Base-by-base conservation (phyloP, 2,329 filamentous ascomycete genomes). In the Ceratocystiopsis brevicomis region DNA sequence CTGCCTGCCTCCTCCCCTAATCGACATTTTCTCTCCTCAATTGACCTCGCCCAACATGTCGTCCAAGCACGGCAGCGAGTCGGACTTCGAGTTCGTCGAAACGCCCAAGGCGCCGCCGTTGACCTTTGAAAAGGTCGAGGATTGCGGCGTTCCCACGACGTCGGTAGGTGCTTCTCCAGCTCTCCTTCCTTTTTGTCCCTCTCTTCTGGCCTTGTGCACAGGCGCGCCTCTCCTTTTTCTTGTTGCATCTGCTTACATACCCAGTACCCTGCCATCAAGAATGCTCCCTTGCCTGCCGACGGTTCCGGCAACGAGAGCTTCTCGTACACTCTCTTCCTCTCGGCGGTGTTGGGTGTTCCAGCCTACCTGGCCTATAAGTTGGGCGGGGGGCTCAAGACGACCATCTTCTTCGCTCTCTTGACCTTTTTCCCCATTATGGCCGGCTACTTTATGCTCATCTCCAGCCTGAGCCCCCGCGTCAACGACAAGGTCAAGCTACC, bases 271-370 rank as follows among this genome's bases (percentile, higher is more conserved):
- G 66, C 85, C 48, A 96, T 96, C 65, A 83, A 92, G 59, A 96
- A 96, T 75, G 83, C 78, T 40, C 86, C 90, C 51, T 76, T 96
- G 38, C 90, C 90, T 35, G 88, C 87, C 51, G 90, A 98, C 60
- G 83, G 76, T 41, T 67, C 85, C 42, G 82, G 86, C 51, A 77
- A 73, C 61, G 85, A 93, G 53, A 78, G 68, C 62, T 98, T 96
- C 76, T 87, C 80, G 65, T 93, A 90, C 65, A 64, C 69, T 53
- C 63, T 81, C 54, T 77, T 96, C 52, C 68, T 84, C 60, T 69
- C 71, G 52, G 60, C 88, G 49, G 60, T 94, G 48, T 60, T 75
- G 48, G 61, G 74, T 46, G 69, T 92, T 38, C 88, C 90, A 21
- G 76, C 70, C 60, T 96, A 82, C 64, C 56, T 93, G 47, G 76